A percentile compares a stretch with the other conserved stretches of the same genome.
phyloP scores from a whole-genome alignment of 169 alveolate species.

The Cryptosporidium xiaoi region DNA sequence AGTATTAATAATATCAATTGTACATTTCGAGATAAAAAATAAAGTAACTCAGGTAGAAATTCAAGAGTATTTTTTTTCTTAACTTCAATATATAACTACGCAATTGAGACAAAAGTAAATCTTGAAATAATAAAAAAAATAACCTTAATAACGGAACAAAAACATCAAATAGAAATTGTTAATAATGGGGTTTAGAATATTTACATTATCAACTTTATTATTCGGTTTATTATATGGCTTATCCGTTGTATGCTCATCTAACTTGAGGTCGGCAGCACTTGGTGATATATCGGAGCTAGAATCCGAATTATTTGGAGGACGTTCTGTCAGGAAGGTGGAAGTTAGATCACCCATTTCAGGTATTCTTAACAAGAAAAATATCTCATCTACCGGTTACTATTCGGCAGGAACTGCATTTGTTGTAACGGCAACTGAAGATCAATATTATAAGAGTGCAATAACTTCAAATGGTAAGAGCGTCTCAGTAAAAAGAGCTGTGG shows the following conservation, averaged over 20 bases:
- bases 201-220: neutral
- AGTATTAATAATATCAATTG: too few species aligned
- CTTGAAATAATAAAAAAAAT: too few species aligned
- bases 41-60: too few species aligned
- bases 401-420: constrained; percentile 70
- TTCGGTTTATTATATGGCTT: neutral
- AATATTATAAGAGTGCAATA: constrained; percentile 53
- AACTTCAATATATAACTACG: too few species aligned
- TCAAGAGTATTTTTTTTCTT: too few species aligned
- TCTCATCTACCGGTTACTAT: constrained; percentile 22
- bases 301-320: constrained; percentile 10
- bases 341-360: constrained; percentile 69
- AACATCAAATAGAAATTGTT: neutral
- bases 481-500: constrained; percentile 61
- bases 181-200: neutral
- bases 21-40: too few species aligned
- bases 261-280: neutral
- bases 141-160: too few species aligned
- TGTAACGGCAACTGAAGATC: constrained; percentile 31
- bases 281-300: neutral
- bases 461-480: constrained; percentile 38
- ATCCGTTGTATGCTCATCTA: neutral
- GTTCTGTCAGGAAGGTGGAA: constrained; percentile 21
- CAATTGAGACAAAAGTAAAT: too few species aligned
- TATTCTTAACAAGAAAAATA: constrained; percentile 10